phyloP scores from a whole-genome alignment of 2,329 filamentous ascomycete species.

The Aspergillus novofumigatus region DNA sequence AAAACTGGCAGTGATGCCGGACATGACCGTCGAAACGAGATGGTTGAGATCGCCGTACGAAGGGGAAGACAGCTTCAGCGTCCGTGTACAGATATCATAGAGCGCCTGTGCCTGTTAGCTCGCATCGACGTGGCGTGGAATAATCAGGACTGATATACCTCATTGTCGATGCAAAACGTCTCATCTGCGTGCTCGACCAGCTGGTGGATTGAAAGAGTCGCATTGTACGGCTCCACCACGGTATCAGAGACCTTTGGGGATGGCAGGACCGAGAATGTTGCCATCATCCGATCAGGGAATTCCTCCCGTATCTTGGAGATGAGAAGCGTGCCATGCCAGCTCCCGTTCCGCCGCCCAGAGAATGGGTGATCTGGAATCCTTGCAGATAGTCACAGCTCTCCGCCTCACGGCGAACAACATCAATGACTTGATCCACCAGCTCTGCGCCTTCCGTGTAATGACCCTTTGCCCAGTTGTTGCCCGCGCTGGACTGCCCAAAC shows the following conservation, averaged over 20 bases:
- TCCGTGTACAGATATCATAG: slow-evolving; percentile 99
- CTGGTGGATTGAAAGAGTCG: slow-evolving; percentile 97
- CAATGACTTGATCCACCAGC: slow-evolving; percentile 95
- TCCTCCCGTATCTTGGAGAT: slow-evolving; percentile 99
- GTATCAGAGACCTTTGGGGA: slow-evolving; percentile 99
- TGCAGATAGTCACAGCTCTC: slow-evolving; percentile 99
- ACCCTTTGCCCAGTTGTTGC: slow-evolving; percentile 99
- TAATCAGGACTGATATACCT: slow-evolving; percentile 47
- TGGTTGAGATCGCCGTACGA: slow-evolving; percentile 99
- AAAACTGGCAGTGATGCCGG: slow-evolving; percentile 94
- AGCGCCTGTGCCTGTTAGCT: slow-evolving; percentile 57
- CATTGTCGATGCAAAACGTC: slow-evolving; percentile 99
- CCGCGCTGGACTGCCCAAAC: slow-evolving; percentile 98
- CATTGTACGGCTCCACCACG: slow-evolving; percentile 99
- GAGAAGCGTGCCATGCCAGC: slow-evolving; percentile 98
- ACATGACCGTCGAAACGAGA: slow-evolving; percentile 99
- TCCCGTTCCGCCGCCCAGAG: slow-evolving; percentile 99
- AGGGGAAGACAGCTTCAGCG: slow-evolving; percentile 96
- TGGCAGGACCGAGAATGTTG: slow-evolving; percentile 97
- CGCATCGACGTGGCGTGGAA: slow-evolving; percentile 7
- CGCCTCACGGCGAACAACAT: slow-evolving; percentile 97
- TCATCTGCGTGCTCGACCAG: slow-evolving; percentile 99
- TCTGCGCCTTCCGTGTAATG: slow-evolving; percentile 99
- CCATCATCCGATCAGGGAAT: slow-evolving; percentile 99
- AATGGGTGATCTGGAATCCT: slow-evolving; percentile 99